Conservation (phyloP, 1,284 basidiomycete species). For the Sporisorium graminicola region DNA sequence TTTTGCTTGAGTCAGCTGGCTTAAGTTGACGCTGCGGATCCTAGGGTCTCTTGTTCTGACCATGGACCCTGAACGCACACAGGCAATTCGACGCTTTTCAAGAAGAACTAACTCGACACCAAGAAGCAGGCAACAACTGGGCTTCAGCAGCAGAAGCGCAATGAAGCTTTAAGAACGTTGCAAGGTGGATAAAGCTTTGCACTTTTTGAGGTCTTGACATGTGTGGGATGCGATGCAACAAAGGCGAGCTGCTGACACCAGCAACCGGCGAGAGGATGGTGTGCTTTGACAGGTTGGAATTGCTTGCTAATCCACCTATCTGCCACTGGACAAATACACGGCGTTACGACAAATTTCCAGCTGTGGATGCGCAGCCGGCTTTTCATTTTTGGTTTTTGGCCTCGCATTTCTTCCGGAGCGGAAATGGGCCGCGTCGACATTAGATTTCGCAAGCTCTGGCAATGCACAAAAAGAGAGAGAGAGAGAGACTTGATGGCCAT, state of each 20-base stretch:
- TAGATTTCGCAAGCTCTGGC: constrained; percentile 1
- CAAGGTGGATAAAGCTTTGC: too few species aligned
- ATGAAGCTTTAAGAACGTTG: too few species aligned
- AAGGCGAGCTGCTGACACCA: constrained; percentile 33
- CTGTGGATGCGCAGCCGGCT: constrained; percentile 15
- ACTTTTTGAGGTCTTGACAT: too few species aligned
- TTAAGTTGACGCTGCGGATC: constrained; percentile 23
- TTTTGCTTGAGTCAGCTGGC: constrained; percentile 10
- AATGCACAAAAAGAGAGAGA: too few species aligned
- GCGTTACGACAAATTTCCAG: constrained; percentile 14
- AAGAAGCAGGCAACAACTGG: not conserved
- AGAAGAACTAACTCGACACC: not conserved
- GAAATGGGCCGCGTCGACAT: not conserved
- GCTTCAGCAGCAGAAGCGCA: not conserved
- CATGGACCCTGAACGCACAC: not conserved
- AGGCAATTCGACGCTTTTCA: not conserved
- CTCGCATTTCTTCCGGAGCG: not conserved
- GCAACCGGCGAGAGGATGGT: constrained; percentile 15
- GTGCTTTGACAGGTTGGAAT: constrained; percentile 15
- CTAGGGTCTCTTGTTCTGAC: not conserved
- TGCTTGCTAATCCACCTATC: constrained; percentile 43
- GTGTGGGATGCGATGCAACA: too few species aligned
- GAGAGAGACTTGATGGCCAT: too few species aligned
- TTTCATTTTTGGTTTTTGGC: not conserved
- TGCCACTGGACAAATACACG: constrained; percentile 7